phyloP scores from a whole-genome alignment of 208 protist genomes.

The Naegleria fowleri region DNA sequence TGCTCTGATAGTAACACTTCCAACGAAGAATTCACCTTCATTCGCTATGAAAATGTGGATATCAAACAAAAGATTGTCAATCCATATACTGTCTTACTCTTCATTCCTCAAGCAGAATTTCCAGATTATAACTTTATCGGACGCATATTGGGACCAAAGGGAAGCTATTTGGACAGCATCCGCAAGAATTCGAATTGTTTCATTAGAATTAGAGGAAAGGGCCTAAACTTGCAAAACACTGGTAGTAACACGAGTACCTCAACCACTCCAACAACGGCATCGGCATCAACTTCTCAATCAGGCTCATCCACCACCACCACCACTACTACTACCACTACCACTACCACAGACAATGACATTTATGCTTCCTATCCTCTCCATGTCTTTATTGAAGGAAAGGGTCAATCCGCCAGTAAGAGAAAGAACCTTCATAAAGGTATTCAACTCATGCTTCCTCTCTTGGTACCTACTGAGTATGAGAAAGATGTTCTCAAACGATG shows the following conservation, averaged over 20 bases:
- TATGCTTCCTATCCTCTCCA: background rate
- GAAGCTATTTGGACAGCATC: background rate
- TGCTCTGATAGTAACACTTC: background rate
- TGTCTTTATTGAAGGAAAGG: slow-evolving; percentile 11
- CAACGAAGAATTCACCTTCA: background rate
- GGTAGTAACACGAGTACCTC: background rate
- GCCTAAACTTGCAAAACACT: background rate
- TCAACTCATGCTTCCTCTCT: background rate
- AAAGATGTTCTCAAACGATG: background rate
- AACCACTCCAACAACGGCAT: background rate
- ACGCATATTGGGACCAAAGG: slow-evolving; percentile 12
- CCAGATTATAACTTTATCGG: slow-evolving; percentile 10
- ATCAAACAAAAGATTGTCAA: background rate
- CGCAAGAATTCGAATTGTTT: background rate
- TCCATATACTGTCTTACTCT: background rate
- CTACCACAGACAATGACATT: background rate
- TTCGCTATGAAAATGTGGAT: background rate
- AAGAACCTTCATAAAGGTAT: background rate
- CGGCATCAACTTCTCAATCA: no score
- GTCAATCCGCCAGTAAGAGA: background rate
- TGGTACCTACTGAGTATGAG: background rate
- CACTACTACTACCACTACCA: no score
- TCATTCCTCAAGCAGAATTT: slow-evolving; percentile 17
- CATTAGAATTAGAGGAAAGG: slow-evolving; percentile 2
- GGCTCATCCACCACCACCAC: no score